Evolutionary conservation across 208 protist genomes (phyloP), one percentile per base, ranked within the genome.

Genomic region (Trypanosoma caninum): DNA sequence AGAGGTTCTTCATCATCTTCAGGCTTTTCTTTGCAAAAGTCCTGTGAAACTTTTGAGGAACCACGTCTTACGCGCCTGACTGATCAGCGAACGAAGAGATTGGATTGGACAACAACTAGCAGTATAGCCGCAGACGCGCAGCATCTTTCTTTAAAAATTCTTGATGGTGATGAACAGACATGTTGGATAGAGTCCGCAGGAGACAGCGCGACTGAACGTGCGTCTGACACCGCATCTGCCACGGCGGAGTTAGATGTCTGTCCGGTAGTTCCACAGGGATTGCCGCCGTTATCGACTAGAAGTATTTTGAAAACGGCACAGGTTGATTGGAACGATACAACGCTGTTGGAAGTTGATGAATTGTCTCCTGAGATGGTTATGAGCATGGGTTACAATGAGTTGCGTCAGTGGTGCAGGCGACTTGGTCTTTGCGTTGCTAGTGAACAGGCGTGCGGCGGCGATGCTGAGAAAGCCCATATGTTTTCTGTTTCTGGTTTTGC

Each of bases 101-200:
- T 67, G 34, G 51, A 67, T 50, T 67, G 60, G 60, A 67, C 60
- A 31, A 28, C 13, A 2, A 27, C 50, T 2, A 59, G 51, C 25
- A 59, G 60, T 18, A 67, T 67, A 13, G 51, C 30, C 13, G 41
- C 51, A 16, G 60, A 67, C 34, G 51, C 52, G 2, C 50, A 40
- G 16, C 10, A 67, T 34, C 20, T 67, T 6, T 0, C 14, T 30
- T 38, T 48, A 54, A 45, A 25, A 37, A 7, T 50, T 20, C 28
- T 16, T 2, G 10, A n/a, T 14, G 33, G 34, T 63, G 45, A 33
- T 3, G 42, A 37, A 0, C 22, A 45, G 34, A 30, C 14, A n/a
- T 20, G 18, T 38, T 13, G 8, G 8, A 45, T 30, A 16, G 11
- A 33, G 25, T 16, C 11, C 34, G 6, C 16, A 27, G 44, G 44